Evolutionary conservation across 305 asterid species (phyloP), one percentile per base, ranked within the genome.

Genomic region (Petunia hybrid): DNA sequence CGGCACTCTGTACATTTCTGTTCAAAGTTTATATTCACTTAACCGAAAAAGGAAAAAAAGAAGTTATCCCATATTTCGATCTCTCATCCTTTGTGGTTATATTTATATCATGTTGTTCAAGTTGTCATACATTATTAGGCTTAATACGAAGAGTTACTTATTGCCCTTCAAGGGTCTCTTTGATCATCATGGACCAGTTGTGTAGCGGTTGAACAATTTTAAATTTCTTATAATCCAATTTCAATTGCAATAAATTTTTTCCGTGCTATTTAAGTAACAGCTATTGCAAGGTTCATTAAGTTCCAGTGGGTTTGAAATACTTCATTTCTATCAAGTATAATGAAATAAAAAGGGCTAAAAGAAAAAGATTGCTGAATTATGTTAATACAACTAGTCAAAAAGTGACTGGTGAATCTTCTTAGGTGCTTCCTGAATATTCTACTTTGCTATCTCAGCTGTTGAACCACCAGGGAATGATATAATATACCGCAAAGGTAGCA

Each of bases 1-100:
- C 31, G 43, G 13, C 42, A 12, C 35, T 71, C 78, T 71, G 78
- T 6, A 71, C 31, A 71, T 71, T 71, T 2, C n/a, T 10, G 8
- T 22, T 70, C 60, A 71, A 71, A 31, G 57, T 69, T 43, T 45
- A 69, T 22, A 12, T 71, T 48, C 12, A 71, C 45, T 71, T 71
- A 35, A 71, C 78, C 10, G 13, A 40, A 71, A 35, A 71, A 71
- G 0, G 48, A 48, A 71, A 31, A 4, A 71, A 71, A 69, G 31
- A 46, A 8, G 39, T 42, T 46, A 69, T 16, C 70, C 22, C 46
- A 64, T 64, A 35, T 68, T 42, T 68, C 76, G 16, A 55, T 42
- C 6, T 68, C 76, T 67, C 9, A 42, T 16, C 8, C 45, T 63
- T 63, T 36, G 48, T 39, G 51, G 12, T 40, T 39, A 65, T 13